phyloP scores from a whole-genome alignment of 768 basidiomycete genomes.

The Collybiopsis confluens region DNA sequence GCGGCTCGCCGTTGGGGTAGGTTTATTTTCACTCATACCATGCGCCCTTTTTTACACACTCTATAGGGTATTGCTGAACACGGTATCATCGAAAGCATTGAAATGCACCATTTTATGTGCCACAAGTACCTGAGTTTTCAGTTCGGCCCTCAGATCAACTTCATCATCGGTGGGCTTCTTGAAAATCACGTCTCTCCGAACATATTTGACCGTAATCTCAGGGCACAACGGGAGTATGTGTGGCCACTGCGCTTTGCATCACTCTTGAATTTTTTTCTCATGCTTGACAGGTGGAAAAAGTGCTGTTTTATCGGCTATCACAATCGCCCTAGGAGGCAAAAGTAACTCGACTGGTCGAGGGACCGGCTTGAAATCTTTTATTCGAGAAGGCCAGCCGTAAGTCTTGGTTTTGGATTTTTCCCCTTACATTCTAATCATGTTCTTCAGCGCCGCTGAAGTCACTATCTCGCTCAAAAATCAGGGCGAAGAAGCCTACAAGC shows the following conservation, averaged over 20 bases:
- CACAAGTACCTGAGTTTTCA: conserved; percentile 79
- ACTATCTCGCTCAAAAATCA: conserved; percentile 83
- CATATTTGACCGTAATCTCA: conserved; percentile 20
- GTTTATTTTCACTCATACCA: conserved; percentile 16
- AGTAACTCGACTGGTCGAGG: conserved; percentile 89
- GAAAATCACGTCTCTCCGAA: background rate
- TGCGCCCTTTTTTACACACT: background rate
- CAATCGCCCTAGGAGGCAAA: conserved; percentile 91
- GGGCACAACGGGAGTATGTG: conserved; percentile 90
- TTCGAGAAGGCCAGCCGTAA: conserved; percentile 78
- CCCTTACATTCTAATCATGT: background rate
- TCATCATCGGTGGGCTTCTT: conserved; percentile 78
- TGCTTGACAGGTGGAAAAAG: conserved; percentile 79
- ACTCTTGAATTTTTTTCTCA: background rate
- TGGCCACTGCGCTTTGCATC: background rate
- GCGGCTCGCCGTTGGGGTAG: conserved; percentile 43
- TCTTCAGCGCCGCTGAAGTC: conserved; percentile 61
- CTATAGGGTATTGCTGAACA: conserved; percentile 73
- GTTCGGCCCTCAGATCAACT: conserved; percentile 94
- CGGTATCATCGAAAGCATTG: conserved; percentile 83
- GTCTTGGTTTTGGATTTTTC: conserved; percentile 19
- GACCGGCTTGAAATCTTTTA: conserved; percentile 76
- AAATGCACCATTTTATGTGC: conserved; percentile 95
- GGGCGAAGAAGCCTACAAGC: conserved; percentile 86
- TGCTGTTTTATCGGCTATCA: conserved; percentile 89